phyloP scores from a whole-genome alignment of 2,329 filamentous ascomycete species.

The Emmonsiellopsis sp. region DNA sequence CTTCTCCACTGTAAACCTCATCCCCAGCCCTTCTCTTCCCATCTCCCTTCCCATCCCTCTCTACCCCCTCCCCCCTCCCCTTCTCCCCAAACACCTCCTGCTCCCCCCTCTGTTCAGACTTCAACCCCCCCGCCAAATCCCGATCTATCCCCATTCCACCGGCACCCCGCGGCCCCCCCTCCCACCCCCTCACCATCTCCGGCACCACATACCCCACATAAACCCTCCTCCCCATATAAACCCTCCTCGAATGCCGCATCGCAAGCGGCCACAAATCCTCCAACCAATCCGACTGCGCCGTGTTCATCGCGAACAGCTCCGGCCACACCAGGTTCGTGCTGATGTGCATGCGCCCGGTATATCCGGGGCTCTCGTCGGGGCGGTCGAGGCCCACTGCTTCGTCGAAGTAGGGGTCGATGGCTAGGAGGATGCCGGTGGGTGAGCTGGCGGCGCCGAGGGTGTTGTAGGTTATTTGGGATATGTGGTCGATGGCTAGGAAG shows the following conservation, averaged over 20 bases:
- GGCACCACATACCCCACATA: background rate
- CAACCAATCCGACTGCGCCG: constrained; percentile 9
- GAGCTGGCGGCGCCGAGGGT: constrained; percentile 11
- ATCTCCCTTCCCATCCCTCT: background rate
- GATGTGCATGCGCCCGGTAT: constrained; percentile 19
- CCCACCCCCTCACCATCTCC: background rate
- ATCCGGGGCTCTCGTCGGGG: constrained; percentile 15
- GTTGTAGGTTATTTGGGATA: constrained; percentile 3
- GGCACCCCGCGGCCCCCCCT: background rate
- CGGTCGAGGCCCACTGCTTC: constrained; percentile 5
- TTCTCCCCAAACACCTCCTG: no score
- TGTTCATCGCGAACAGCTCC: constrained; percentile 17
- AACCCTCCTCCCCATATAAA: constrained; percentile 17
- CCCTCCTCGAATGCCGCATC: constrained; percentile 18
- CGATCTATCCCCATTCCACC: no score
- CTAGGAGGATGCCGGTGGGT: constrained; percentile 15
- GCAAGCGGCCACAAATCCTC: constrained; percentile 21
- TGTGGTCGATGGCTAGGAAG: constrained; percentile 14
- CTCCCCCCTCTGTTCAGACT: no score
- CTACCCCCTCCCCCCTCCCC: constrained; percentile 9
- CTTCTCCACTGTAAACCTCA: no score
- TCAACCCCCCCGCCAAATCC: no score
- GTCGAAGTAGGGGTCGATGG: constrained; percentile 17
- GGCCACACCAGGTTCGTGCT: constrained; percentile 21
- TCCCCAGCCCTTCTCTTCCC: no score